A percentile compares a stretch with the other conserved stretches of the same genome.
Evolutionary conservation across 352 stramenopile genomes (phyloP).

Genomic region (Halophytophthora polymorphica): DNA sequence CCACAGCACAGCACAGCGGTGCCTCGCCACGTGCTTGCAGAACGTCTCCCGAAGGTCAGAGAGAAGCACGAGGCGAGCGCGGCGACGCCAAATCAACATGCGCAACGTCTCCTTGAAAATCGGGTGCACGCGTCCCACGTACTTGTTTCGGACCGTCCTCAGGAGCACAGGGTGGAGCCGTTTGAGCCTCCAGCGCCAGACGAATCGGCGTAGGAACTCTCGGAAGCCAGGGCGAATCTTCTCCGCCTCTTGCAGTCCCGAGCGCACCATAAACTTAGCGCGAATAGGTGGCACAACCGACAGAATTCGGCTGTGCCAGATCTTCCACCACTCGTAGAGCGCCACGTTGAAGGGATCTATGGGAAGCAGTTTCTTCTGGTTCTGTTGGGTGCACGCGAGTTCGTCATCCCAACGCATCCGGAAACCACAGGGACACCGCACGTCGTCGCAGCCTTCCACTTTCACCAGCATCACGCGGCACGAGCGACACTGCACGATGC

Average conservation of each 20-base stretch:
- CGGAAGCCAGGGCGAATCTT: slow-evolving; percentile 3
- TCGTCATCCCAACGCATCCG: slow-evolving; percentile 33
- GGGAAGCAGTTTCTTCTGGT: slow-evolving; percentile 23
- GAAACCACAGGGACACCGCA: slow-evolving; percentile 40
- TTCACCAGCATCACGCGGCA: slow-evolving; percentile 50
- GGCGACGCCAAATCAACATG: slow-evolving; percentile 12
- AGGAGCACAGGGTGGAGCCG: slow-evolving; percentile 1
- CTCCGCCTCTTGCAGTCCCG: slow-evolving; percentile 8
- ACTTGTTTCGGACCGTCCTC: slow-evolving; percentile 10
- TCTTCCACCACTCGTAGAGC: slow-evolving; percentile 13
- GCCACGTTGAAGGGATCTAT: slow-evolving; percentile 35
- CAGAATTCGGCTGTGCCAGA: slow-evolving; percentile 13
- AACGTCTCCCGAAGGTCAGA: no score
- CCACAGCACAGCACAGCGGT: no score
- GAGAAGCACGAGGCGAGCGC: no score
- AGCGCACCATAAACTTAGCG: slow-evolving; percentile 2
- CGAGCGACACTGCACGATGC: slow-evolving; percentile 30
- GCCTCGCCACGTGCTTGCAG: no score
- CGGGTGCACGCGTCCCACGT: slow-evolving; percentile 5
- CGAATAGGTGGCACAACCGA: neutral
- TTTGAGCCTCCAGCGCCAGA: slow-evolving; percentile 19
- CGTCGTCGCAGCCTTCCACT: slow-evolving; percentile 39
- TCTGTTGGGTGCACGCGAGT: slow-evolving; percentile 8
- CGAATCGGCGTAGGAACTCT: slow-evolving; percentile 9
- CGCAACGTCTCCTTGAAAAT: slow-evolving; percentile 13